Evolutionary conservation across 257 asterid species (phyloP), one percentile per base, ranked within the genome.

Genomic region (Solanum rostratum): DNA sequence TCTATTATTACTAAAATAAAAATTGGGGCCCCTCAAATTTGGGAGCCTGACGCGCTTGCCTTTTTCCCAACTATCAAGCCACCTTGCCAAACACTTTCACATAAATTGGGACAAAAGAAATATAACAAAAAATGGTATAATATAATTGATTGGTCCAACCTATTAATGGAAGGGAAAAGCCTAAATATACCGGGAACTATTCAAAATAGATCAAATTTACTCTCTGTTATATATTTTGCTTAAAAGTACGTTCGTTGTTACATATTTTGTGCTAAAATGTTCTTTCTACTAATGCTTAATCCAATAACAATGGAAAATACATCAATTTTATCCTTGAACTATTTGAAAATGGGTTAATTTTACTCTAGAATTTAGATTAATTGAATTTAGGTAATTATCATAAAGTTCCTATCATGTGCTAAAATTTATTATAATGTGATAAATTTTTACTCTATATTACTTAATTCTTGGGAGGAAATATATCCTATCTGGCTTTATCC

Each of bases 401-500:
- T 9, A 33, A 68, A 69, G 52, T 37, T 69, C 78, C 78, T 69
- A 37, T 19, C 78, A 69, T 69, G 27, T 69, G 50, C 14, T 69
- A 69, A 69, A 69, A 37, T 69, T 69, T 69, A 69, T 69, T 69
- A 19, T 37, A 69, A 69, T 69, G 52, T 69, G 15, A 19, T 69
- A 0, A 33, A 1, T 33, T 16, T 68, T 16, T 68, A 5, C 50
- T 2, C 6, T 33, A n/a, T 33, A 68, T 37, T 19, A 11, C 27
- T 18, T 68, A 37, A 37, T 37, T 69, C 1, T 37, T 69, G 16
- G 22, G 78, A 78, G 88, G 88, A 92, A 91, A 85, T 89, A 92
- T 89, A 87, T 90, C 91, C 95, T 84, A 92, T 87, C 94, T 90
- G 89, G 88, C 90, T 43, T 92, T 87, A 89, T 89, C 87, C 91